Percentiles rank a stretch among this genome's conserved stretches.
phyloP scores from a whole-genome alignment of 2,329 filamentous ascomycete genomes.

The Fusarium chlamydosporum region DNA sequence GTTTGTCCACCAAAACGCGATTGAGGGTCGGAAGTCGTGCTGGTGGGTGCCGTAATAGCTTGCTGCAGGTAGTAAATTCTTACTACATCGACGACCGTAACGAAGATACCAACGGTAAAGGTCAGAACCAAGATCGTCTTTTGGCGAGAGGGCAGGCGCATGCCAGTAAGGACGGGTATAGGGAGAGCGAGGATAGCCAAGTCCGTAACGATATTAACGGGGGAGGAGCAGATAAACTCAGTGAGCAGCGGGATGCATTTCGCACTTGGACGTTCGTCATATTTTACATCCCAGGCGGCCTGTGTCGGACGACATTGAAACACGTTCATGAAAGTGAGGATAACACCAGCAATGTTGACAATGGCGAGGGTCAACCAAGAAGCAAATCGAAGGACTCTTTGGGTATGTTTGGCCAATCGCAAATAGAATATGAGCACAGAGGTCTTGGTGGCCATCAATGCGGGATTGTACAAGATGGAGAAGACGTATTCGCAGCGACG shows the following conservation, averaged over 20 bases:
- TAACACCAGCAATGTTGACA: conserved; percentile 82
- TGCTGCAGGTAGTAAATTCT: conserved; percentile 91
- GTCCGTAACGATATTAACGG: conserved; percentile 93
- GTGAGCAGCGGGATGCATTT: conserved; percentile 71
- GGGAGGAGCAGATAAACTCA: conserved; percentile 80
- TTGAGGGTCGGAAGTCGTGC: conserved; percentile 55
- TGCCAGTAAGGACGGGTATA: conserved; percentile 87
- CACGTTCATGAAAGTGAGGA: conserved; percentile 87
- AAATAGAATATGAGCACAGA: conserved; percentile 95
- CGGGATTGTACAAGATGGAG: conserved; percentile 81
- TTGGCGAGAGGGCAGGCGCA: conserved; percentile 86
- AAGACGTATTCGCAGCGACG: conserved; percentile 74
- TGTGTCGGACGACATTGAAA: conserved; percentile 84
- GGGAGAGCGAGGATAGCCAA: conserved; percentile 88
- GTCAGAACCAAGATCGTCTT: conserved; percentile 90
- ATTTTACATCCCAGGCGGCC: conserved; percentile 73
- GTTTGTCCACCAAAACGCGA: conserved; percentile 66
- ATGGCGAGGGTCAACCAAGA: conserved; percentile 84
- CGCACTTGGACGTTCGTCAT: conserved; percentile 49
- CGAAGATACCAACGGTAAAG: conserved; percentile 89
- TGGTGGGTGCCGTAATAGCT: conserved; percentile 66
- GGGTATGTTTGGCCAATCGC: conserved; percentile 81
- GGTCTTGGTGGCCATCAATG: conserved; percentile 90
- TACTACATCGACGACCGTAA: conserved; percentile 88
- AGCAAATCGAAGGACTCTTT: conserved; percentile 82